Base-by-base conservation (phyloP, 1,139 yeast genomes). In the Nadsonia starkeyi-henricii region DNA sequence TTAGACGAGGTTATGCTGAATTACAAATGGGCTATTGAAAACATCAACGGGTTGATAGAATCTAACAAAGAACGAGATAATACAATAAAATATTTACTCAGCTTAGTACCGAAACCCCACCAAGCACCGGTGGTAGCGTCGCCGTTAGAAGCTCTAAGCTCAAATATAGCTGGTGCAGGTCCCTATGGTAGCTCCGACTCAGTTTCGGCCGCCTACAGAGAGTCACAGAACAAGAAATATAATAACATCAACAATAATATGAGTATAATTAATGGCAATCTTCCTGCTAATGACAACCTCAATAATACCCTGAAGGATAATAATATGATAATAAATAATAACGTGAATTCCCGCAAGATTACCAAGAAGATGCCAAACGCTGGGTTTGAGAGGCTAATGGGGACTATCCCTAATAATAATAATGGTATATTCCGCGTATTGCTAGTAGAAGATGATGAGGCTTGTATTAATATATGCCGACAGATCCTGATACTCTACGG, bases 401-500 rank as follows among this genome's bases (percentile, higher is more conserved):
- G 28, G 9, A 23, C 9, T 23, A 9, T 23, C 28, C 28, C 37
- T 28, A 4, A 4, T 15, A 19, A 19, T 17, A 42, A 17, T 20
- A n/a, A 20, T 45, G 20, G 30, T 17, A 7, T 23, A n/a, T 56
- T 47, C 42, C 47, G 51, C 12, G 94, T 85, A 1, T 66, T 86
- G 45, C 66, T 86, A 26, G 95, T 85, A 2, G 95, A 85, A 60
- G 95, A 86, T 64, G 95, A 86, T 62, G 79, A 79, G 48, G 85
- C 82, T 42, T 84, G 94, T 58, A 83, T 84, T 48, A 50, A 57
- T 20, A 48, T 59, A 12, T 57, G 62, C 47, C 51, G 57, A n/a
- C 84, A 84, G 62, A 85, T 89, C 60, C 65, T 91, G 53, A 77
- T 79, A 58, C 84, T 85, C 59, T 86, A 84, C 62, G 97, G 97